Conservation (phyloP, 495 filamentous ascomycete genomes). For the Aspergillus olivimuriae region DNA sequence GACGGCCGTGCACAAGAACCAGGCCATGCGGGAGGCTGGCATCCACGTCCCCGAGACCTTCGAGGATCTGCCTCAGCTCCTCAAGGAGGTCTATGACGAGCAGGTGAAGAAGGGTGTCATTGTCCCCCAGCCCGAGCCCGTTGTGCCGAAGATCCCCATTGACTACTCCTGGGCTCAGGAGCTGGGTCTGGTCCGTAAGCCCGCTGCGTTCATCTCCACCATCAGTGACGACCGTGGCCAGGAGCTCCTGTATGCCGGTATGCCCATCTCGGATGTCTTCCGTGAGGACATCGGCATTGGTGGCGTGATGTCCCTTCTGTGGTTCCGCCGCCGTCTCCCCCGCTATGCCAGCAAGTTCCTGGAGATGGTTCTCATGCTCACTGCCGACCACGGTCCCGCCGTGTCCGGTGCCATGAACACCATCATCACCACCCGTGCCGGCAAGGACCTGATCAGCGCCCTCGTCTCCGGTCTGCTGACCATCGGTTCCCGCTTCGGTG, state of each 20-base stretch:
- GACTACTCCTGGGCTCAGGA: slow-evolving; percentile 99
- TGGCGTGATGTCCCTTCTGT: slow-evolving; percentile 98
- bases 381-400: slow-evolving; percentile 96
- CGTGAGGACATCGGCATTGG: slow-evolving; percentile 97
- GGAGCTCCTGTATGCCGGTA: slow-evolving; percentile 96
- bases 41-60: slow-evolving; percentile 94
- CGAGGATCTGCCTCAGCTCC: slow-evolving; percentile 78
- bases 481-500: slow-evolving; percentile 96
- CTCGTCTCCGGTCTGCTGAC: slow-evolving; percentile 95
- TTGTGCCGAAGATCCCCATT: slow-evolving; percentile 97
- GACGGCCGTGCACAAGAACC: slow-evolving; percentile 94
- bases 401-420: slow-evolving; percentile 99
- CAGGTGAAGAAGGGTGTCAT: slow-evolving; percentile 79
- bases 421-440: slow-evolving; percentile 97
- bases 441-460: slow-evolving; percentile 95
- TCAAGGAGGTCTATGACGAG: slow-evolving; percentile 75
- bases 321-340: slow-evolving; percentile 98
- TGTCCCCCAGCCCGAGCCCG: slow-evolving; percentile 78
- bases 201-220: slow-evolving; percentile 98
- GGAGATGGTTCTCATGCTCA: slow-evolving; percentile 99
- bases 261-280: slow-evolving; percentile 99
- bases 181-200: slow-evolving; percentile 98
- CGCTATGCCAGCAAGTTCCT: slow-evolving; percentile 96
- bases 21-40: slow-evolving; percentile 89
- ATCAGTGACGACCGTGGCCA: slow-evolving; percentile 99